These are phyloP conservation scores for Thelonectria olida DNA, from an alignment of 2,329 filamentous ascomycete genomes.

Conservation along the genomic window DNA sequence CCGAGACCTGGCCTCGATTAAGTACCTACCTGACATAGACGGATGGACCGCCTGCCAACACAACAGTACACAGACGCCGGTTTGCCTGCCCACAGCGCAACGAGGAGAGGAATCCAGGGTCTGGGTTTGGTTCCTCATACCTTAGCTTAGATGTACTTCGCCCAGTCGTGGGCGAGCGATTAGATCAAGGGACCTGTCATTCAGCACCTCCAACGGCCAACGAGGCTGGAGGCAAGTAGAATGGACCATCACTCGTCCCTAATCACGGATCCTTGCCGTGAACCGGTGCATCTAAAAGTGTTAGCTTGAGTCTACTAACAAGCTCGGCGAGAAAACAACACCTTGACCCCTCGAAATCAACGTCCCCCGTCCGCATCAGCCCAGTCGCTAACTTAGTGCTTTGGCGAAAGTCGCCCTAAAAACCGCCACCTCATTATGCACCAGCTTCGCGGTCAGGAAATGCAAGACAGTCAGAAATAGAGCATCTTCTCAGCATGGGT, in stretches of 20 bases:
- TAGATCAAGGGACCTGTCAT: no score
- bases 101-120: no score
- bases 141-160: neutral
- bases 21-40: neutral
- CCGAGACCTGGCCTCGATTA: neutral
- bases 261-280: neutral
- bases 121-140: neutral
- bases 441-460: neutral
- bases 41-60: neutral
- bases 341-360: neutral
- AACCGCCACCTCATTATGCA: neutral
- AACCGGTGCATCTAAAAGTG: neutral
- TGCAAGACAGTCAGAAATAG: neutral
- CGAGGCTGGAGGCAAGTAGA: neutral
- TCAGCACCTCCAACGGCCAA: conserved; percentile 1
- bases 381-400: neutral
- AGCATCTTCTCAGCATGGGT: neutral
- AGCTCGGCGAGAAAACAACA: neutral
- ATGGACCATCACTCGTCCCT: neutral
- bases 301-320: neutral
- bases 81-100: neutral
- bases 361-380: neutral
- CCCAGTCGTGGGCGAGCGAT: no score
- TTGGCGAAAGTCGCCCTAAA: neutral
- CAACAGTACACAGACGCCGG: neutral